Base-by-base conservation (phyloP, 73 alveolate genomes). In the Blepharisma stoltei region DNA sequence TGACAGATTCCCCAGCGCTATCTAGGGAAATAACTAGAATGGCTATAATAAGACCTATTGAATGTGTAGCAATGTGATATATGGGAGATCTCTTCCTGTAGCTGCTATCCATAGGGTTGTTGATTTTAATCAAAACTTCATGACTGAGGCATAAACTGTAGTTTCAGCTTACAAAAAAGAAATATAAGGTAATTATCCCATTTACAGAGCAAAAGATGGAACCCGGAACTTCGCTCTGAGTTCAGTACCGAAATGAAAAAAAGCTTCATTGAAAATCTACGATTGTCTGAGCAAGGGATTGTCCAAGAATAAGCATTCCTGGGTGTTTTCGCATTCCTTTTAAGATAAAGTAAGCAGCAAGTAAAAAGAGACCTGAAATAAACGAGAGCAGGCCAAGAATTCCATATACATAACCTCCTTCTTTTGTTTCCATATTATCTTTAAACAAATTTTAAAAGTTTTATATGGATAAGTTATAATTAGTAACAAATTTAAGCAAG, bases 241-340 rank as follows among this genome's bases (percentile, higher is more conserved):
- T 38, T 14, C 45, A 9, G 46, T 25, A 9, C 11, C 14, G 45
- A 25, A 60, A 25, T 60, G 46, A n/a, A 14, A 60, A 8, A 18
- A 60, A 8, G 11, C 73, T 38, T 38, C 73, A 60, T 60, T 60
- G 46, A 25, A 60, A 20, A 25, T 60, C 73, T 60, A 60, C 18
- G 23, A 60, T 25, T 14, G 23, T 25, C 5, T 60, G 73, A 3
- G 23, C 18, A 38, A 60, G n/a, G 14, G 73, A 14, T 25, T 60
- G 73, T 38, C 73, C 14, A 20, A 60, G 18, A 20, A 60, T 60
- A n/a, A 60, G 73, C 73, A 60, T 60, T 60, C 73, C 73, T 60
- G 73, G 73, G 45, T n/a, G 73, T 25, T 60, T 60, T 60, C 73
- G 0, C 37, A 60, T 8, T 18, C 73, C 73, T 20, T 25, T 60